phyloP scores from a whole-genome alignment of 2,329 filamentous ascomycete species.

The Neofusicoccum kwambonambiense region DNA sequence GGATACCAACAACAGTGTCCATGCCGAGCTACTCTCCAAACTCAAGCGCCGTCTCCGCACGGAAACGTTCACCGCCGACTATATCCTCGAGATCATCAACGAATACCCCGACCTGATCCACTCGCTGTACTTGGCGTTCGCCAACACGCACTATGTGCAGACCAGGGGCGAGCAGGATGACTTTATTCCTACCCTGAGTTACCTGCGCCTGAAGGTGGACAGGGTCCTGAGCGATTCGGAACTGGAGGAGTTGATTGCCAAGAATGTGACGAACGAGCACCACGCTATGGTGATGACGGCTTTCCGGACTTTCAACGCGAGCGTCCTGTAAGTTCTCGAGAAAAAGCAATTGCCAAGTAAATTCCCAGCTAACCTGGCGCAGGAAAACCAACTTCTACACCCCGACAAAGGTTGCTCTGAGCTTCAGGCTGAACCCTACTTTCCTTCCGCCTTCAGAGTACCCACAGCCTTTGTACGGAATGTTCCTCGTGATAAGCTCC shows the following conservation, averaged over 20 bases:
- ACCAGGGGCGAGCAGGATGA: conserved; percentile 64
- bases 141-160: conserved; percentile 77
- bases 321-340: conserved; percentile 57
- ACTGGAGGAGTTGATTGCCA: conserved; percentile 40
- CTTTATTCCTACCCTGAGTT: conserved; percentile 69
- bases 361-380: background rate
- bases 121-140: conserved; percentile 86
- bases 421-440: conserved; percentile 85
- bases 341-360: no score
- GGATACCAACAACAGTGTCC: conserved; percentile 75
- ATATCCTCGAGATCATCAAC: conserved; percentile 95
- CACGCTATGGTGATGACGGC: conserved; percentile 97
- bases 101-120: conserved; percentile 85
- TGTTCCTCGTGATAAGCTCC: conserved; percentile 97
- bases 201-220: conserved; percentile 64
- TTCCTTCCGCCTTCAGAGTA: conserved; percentile 94
- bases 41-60: conserved; percentile 93
- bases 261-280: conserved; percentile 70
- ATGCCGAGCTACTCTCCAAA: conserved; percentile 85
- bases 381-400: conserved; percentile 95
- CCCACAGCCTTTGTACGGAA: conserved; percentile 88
- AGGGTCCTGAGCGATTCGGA: conserved; percentile 51
- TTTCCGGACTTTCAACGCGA: conserved; percentile 92
- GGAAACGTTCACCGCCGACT: conserved; percentile 96
- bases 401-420: conserved; percentile 95